Evolutionary conservation across 2,329 filamentous ascomycete species (phyloP).

Genomic region (Xylariaceae sp.): DNA sequence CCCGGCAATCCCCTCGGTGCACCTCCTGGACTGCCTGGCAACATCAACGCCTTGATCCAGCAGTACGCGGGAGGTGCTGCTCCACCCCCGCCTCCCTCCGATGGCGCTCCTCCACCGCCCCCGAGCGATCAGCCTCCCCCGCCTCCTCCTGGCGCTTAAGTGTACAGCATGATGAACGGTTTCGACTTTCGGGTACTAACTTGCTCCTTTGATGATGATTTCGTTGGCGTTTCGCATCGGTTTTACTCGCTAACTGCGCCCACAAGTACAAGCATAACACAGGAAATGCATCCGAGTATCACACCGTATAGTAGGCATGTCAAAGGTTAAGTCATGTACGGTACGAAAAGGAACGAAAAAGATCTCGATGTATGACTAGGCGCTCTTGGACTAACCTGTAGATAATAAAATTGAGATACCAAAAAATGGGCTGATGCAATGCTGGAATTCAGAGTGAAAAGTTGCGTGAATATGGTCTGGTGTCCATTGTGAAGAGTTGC

Average conservation of each 20-base stretch:
- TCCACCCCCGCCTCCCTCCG: slow-evolving; percentile 55
- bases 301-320: background rate
- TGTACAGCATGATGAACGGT: slow-evolving; percentile 17
- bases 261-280: slow-evolving; percentile 3
- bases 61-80: slow-evolving; percentile 52
- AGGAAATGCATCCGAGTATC: slow-evolving; percentile 6
- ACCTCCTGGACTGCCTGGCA: slow-evolving; percentile 50
- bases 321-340: slow-evolving; percentile 1
- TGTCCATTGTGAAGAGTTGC: background rate
- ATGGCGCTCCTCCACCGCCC: slow-evolving; percentile 55
- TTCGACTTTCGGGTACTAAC: slow-evolving; percentile 25
- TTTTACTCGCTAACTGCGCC: slow-evolving; percentile 17
- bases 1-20: slow-evolving; percentile 46
- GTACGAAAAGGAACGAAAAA: background rate
- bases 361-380: slow-evolving; percentile 14
- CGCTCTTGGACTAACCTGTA: slow-evolving; percentile 18
- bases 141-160: slow-evolving; percentile 47
- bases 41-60: slow-evolving; percentile 61
- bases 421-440: background rate
- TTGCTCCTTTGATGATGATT: slow-evolving; percentile 4
- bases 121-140: slow-evolving; percentile 57
- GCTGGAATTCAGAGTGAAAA: background rate
- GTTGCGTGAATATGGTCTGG: background rate
- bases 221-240: slow-evolving; percentile 6
- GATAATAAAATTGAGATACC: slow-evolving; percentile 16